phyloP scores from a whole-genome alignment of 495 filamentous ascomycete species.

The Neurospora sublineolata region DNA sequence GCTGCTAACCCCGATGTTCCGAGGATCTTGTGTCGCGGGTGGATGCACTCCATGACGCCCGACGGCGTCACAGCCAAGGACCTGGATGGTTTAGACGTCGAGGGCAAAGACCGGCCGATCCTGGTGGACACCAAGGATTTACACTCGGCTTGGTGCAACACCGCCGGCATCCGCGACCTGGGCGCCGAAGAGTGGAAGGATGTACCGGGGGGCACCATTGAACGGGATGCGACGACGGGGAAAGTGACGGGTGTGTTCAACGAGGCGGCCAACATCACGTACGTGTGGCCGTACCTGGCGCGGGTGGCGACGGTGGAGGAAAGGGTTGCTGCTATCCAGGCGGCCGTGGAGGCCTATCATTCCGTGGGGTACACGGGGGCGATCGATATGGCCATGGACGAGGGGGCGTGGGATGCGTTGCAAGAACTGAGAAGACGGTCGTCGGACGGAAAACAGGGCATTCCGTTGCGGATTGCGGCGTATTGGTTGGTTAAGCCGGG shows the following conservation, averaged over 20 bases:
- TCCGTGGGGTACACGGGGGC: constrained; percentile 49
- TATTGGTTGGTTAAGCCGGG: constrained; percentile 50
- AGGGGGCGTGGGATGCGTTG: constrained; percentile 46
- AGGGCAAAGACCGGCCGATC: constrained; percentile 39
- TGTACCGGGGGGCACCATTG: constrained; percentile 45
- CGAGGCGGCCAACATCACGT: constrained; percentile 44
- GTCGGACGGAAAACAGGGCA: constrained; percentile 15
- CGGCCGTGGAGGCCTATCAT: constrained; percentile 41
- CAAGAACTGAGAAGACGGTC: constrained; percentile 25
- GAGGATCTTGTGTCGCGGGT: constrained; percentile 46
- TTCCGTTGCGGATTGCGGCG: constrained; percentile 48
- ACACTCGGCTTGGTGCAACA: constrained; percentile 53
- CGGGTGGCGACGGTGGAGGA: constrained; percentile 39
- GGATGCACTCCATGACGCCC: constrained; percentile 49
- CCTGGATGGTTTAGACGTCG: constrained; percentile 45
- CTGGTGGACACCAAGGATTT: constrained; percentile 52
- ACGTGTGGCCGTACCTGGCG: constrained; percentile 50
- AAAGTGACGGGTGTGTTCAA: constrained; percentile 43
- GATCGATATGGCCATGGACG: constrained; percentile 64
- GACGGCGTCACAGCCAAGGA: constrained; percentile 39
- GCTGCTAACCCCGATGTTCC: constrained; percentile 33
- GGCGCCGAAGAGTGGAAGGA: constrained; percentile 35
- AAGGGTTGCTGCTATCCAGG: constrained; percentile 37
- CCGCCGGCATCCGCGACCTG: constrained; percentile 42
- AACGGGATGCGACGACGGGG: constrained; percentile 38